Base-by-base conservation (phyloP, 31 red algal genomes). In the Endocladia muricata region DNA sequence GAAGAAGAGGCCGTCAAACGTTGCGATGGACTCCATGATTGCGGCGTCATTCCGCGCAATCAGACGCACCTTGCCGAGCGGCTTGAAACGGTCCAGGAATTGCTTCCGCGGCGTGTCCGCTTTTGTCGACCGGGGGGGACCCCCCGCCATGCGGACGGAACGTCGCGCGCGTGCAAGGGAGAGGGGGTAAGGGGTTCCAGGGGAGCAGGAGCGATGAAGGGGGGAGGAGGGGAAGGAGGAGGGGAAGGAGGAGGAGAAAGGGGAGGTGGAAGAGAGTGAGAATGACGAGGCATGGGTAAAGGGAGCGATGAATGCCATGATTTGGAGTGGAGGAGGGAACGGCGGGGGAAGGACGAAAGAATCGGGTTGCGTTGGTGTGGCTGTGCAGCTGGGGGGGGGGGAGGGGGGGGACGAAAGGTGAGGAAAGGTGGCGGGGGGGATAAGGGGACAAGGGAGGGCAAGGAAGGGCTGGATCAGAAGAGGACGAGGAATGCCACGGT, bases 1-100 rank as follows among this genome's bases (percentile, higher is more conserved):
- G 51, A 87, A 98, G 61, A 98, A 98, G 42, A 98, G 88, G 34
- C 71, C 68, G 52, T 98, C 95, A 13, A 85, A 88, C 1, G 90
- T 91, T 1, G 86, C 86, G 23, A 94, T 86, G 4, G 86, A 64
- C 64, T 98, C 95, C 78, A 94, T 74, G 41, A 98, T 92, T 8
- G 47, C 82, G 55, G 91, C 86, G 25, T 76, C 85, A 65, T 94
- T 94, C 11, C 86, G 81, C 2, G 66, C 91, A 30, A 94, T 74
- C 1, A 94, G 38, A 22, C 90, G 70, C 2, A 87, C 33, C 30
- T 81, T 85, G 31, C 83, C 83, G 11, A 94, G 61, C 25, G 62
- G 62, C 41, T 84, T 84, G 41, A 85, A 47, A 17, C 80, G 67
- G 28, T 73, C 69, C 23, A 94, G 82, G 60, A 94, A 94, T 28